Conservation (phyloP, 164 flowering plant species). For the Akebia trifoliata region DNA sequence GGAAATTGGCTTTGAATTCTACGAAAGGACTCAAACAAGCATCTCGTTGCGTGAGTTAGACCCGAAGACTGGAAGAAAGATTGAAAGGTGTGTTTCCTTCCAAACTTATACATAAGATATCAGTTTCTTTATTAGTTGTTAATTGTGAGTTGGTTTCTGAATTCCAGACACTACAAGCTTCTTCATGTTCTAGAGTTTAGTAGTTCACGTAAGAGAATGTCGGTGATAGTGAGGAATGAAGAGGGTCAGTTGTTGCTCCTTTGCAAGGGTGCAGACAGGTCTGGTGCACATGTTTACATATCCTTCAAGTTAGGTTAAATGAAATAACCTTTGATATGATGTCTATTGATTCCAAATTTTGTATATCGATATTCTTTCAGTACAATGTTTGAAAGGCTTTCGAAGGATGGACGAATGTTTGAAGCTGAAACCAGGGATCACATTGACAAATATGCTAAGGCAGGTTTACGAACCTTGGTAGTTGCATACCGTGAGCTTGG, state of each 20-base stretch:
- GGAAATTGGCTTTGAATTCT: slow-evolving; percentile 75
- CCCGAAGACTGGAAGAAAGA: slow-evolving; percentile 28
- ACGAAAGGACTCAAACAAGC: slow-evolving; percentile 59
- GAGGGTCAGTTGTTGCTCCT: slow-evolving; percentile 62
- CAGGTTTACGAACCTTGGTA: slow-evolving; percentile 73
- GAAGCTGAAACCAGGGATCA: slow-evolving; percentile 59
- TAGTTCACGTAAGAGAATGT: slow-evolving; percentile 88
- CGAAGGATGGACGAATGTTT: slow-evolving; percentile 40
- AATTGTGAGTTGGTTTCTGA: slow-evolving; percentile 7
- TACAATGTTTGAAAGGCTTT: slow-evolving; percentile 73
- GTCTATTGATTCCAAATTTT: slow-evolving; percentile 1
- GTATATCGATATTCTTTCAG: slow-evolving; percentile 32
- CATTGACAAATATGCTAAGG: slow-evolving; percentile 61
- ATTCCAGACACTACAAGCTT: slow-evolving; percentile 59
- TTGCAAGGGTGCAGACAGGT: slow-evolving; percentile 96
- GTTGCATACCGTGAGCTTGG: slow-evolving; percentile 65
- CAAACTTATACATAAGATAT: background rate
- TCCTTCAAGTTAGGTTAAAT: background rate
- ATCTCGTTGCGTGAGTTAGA: slow-evolving; percentile 64
- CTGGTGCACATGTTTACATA: slow-evolving; percentile 6
- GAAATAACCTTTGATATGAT: background rate
- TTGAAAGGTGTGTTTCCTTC: slow-evolving; percentile 44
- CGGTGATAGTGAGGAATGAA: slow-evolving; percentile 60
- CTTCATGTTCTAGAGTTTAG: slow-evolving; percentile 77
- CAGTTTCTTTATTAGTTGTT: background rate